Conservation (phyloP, 805 yeast species). For the Myxozyma udenii region DNA sequence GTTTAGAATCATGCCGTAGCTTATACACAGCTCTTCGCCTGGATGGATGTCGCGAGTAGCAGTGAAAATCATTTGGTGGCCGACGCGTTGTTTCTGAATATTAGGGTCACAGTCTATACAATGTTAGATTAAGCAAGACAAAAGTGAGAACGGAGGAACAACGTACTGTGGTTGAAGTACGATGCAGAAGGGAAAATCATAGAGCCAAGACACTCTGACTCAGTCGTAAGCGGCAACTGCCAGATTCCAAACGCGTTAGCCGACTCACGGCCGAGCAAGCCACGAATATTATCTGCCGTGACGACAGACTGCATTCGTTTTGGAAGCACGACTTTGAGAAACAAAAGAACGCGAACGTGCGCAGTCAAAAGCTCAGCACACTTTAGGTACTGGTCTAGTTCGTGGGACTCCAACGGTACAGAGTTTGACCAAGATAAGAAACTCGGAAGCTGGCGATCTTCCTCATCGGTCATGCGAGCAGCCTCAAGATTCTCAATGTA, state of each 20-base stretch:
- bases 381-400: constrained; percentile 12
- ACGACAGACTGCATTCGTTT: constrained; percentile 35
- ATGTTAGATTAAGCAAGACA: not conserved
- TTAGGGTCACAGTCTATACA: constrained; percentile 52
- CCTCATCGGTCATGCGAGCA: not conserved
- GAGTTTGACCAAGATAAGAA: constrained; percentile 8
- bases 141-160: not conserved
- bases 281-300: constrained; percentile 44
- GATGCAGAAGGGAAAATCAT: constrained; percentile 62
- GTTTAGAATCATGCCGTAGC: constrained; percentile 53
- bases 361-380: constrained; percentile 18
- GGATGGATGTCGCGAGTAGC: constrained; percentile 42
- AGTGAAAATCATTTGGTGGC: constrained; percentile 44
- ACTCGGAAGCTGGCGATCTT: not conserved
- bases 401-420: constrained; percentile 19
- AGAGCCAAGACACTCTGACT: constrained; percentile 56
- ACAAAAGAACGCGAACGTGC: constrained; percentile 21
- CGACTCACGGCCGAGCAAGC: constrained; percentile 55
- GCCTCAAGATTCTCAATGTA: constrained; percentile 19
- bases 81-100: constrained; percentile 45
- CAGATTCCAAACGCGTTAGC: constrained; percentile 71
- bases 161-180: constrained; percentile 55
- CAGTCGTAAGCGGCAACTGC: constrained; percentile 44
- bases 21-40: constrained; percentile 56
- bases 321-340: constrained; percentile 16